Base-by-base conservation (phyloP, 371 early-diverging fungal genomes). In the Rhizopus delemar region DNA sequence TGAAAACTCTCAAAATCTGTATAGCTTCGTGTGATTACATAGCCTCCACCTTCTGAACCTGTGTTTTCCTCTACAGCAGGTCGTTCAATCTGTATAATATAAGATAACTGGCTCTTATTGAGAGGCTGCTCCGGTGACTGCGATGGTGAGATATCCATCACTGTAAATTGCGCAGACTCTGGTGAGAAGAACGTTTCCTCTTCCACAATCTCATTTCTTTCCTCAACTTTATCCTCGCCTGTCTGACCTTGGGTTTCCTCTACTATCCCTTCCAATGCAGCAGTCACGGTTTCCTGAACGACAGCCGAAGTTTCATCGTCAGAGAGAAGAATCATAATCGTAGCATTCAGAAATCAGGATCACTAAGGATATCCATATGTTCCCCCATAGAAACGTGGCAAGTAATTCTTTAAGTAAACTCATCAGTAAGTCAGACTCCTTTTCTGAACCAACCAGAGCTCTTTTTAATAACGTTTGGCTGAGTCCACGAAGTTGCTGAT, bases 31-130 rank as follows among this genome's bases (percentile, higher is more conserved):
- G 78, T 77, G 31, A 80, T 75, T 2, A 80, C 78, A 60, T 80
- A 80, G 0, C 80, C 80, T 12, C 77, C 77, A 2, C 80, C 80
- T 55, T 80, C 80, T 5, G 80, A 77, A 5, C 68, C 69, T 7
- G 68, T 35, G 28, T 66, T 61, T 5, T 69, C 70, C 13, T 70
- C 61, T 33, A 61, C 58, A 0, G 69, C 68, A 3, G 77, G 74
- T 28, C 80, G 62, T 41, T 80, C 80, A 43, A 80, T 80, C 48
- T 80, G 80, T 1, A 80, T 67, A 39, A 80, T 71, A 31, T 69
- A 80, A 15, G 68, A 56, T 13, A 77, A 46, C 13, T 65, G 65
- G 8, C 55, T 53, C 51, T 70, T 72, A n/a, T 73, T 53, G 11
- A 52, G 16, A 3, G 56, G 51, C 32, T 55, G 51, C 1, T 51